A percentile compares a stretch with the other conserved stretches of the same genome.
Evolutionary conservation across 2,329 filamentous ascomycete genomes (phyloP).

Genomic region (Escovopsis weberi): DNA sequence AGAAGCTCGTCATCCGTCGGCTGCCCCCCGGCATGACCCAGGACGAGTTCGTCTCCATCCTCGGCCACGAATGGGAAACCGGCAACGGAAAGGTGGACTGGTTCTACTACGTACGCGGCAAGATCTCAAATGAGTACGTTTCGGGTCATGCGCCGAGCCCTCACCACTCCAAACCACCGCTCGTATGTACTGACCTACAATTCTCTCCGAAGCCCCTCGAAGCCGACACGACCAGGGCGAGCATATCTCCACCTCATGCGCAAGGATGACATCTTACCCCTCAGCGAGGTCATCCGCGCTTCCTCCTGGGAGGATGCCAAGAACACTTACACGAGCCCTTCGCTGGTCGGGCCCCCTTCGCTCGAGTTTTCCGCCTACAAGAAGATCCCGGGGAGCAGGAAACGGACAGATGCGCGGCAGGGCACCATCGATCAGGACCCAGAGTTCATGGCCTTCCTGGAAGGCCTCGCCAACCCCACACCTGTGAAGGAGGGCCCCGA

Average conservation of each 20-base stretch:
- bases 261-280: slow-evolving; percentile 47
- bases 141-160: background rate
- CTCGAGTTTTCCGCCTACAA: slow-evolving; percentile 76
- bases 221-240: slow-evolving; percentile 65
- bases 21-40: slow-evolving; percentile 76
- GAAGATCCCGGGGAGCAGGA: slow-evolving; percentile 61
- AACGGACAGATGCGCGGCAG: slow-evolving; percentile 67
- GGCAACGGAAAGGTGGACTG: slow-evolving; percentile 78
- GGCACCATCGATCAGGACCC: slow-evolving; percentile 94
- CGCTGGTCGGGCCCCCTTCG: slow-evolving; percentile 62
- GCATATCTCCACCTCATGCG: slow-evolving; percentile 74
- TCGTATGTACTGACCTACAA: slow-evolving; percentile 6
- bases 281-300: slow-evolving; percentile 57
- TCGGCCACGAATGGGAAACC: slow-evolving; percentile 69
- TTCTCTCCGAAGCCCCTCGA: slow-evolving; percentile 48
- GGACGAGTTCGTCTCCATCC: slow-evolving; percentile 53
- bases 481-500: slow-evolving; percentile 30
- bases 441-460: slow-evolving; percentile 88
- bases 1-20: slow-evolving; percentile 75
- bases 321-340: slow-evolving; percentile 55
- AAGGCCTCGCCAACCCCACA: slow-evolving; percentile 62
- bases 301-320: slow-evolving; percentile 69
- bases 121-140: slow-evolving; percentile 70
- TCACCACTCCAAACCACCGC: background rate
- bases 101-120: slow-evolving; percentile 51